Base-by-base conservation (phyloP, 2,329 filamentous ascomycete genomes). In the Diaporthe ilicicola region DNA sequence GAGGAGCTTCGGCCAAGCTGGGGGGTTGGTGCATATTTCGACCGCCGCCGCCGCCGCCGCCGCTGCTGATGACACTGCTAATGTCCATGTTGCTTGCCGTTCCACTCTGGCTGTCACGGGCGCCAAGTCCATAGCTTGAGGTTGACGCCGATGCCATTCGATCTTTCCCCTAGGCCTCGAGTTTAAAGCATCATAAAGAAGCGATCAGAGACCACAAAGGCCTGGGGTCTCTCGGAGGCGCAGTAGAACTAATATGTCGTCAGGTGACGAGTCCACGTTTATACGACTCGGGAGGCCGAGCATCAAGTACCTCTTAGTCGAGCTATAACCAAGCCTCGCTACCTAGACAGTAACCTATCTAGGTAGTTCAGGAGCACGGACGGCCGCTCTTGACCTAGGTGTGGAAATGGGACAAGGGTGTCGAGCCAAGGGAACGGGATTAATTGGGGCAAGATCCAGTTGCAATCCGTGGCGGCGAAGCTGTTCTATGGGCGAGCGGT, bases 11-110 rank as follows among this genome's bases (percentile, higher is more conserved):
- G 59, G 75, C 68, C 74, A 80, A 71, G 70, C 74, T 79, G 29
- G 78, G 75, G 59, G 77, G 77, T 53, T 76, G 76, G 76, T 79
- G 78, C 79, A 81, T 81, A 53, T 73, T 79, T 74, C 51, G 51
- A n/a, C 27, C 29, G n/a, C 39, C n/a, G 5, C 32, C 29, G 53
- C 44, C 44, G 39, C 29, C 42, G 34, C 17, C 22, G 29, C 50
- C 66, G 13, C 27, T 68, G 42, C 66, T 50, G 13, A 55, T 68
- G 32, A 59, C 19, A 39, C 46, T 59, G 61, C 29, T 53, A 71
- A 64, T 55, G 44, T 27, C 65, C 69, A 73, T 27, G 42, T 37
- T 24, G 69, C 61, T 32, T 44, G 27, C 59, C 59, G 24, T 24
- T 64, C 29, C 44, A 64, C 59, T 50, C 37, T 29, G 37, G 44